A percentile compares a stretch with the other conserved stretches of the same genome.
phyloP scores from a whole-genome alignment of 2,329 filamentous ascomycete genomes.

The Pestalotiopsis sp. region DNA sequence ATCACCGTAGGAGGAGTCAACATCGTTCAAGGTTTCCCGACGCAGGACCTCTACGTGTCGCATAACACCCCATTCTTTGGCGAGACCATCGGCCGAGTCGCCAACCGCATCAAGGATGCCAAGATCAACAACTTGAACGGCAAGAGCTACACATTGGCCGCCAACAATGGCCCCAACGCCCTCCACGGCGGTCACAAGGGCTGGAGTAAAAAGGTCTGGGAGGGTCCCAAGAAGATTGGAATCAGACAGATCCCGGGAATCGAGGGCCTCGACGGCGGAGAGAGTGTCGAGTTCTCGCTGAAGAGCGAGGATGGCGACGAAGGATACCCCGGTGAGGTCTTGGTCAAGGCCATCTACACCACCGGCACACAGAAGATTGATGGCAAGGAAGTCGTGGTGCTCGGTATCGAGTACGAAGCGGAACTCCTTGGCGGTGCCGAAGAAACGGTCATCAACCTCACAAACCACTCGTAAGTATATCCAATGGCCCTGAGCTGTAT shows the following conservation, averaged over 20 bases:
- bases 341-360: conserved; percentile 78
- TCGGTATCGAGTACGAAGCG: conserved; percentile 90
- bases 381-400: conserved; percentile 67
- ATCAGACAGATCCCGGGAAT: conserved; percentile 51
- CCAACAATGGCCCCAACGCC: conserved; percentile 78
- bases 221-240: conserved; percentile 69
- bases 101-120: conserved; percentile 79
- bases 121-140: conserved; percentile 73
- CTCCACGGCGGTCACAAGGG: conserved; percentile 74
- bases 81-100: conserved; percentile 84
- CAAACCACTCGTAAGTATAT: conserved; percentile 80
- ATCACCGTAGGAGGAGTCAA: conserved; percentile 78
- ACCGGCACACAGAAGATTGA: conserved; percentile 66
- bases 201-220: conserved; percentile 81
- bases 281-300: conserved; percentile 68
- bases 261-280: conserved; percentile 58
- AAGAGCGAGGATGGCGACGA: conserved; percentile 81
- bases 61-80: conserved; percentile 85
- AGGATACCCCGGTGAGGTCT: conserved; percentile 85
- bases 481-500: not conserved
- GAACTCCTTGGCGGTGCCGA: conserved; percentile 76
- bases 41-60: conserved; percentile 71
- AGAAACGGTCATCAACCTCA: conserved; percentile 92
- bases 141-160: conserved; percentile 68
- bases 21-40: conserved; percentile 86